phyloP scores from a whole-genome alignment of 2,329 filamentous ascomycete genomes.

The Ceratocystis cubensis region DNA sequence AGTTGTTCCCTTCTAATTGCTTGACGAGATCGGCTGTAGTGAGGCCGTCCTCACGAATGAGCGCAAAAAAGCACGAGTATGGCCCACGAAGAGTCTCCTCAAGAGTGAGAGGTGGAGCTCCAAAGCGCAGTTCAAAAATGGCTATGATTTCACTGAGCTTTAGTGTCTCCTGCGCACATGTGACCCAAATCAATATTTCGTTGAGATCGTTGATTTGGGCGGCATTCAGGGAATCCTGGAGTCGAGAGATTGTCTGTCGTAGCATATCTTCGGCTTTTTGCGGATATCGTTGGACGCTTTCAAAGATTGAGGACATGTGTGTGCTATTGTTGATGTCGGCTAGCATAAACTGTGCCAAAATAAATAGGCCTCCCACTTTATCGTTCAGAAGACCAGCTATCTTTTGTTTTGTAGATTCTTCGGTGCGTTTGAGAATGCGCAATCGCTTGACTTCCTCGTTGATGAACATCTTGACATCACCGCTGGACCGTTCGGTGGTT shows the following conservation, averaged over 20 bases:
- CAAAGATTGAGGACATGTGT: conserved; percentile 34
- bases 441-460: conserved; percentile 31
- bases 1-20: conserved; percentile 28
- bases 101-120: conserved; percentile 31
- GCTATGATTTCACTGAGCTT: conserved; percentile 35
- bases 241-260: conserved; percentile 31
- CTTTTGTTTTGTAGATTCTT: conserved; percentile 28
- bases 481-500: conserved; percentile 32
- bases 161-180: conserved; percentile 34
- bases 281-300: conserved; percentile 35
- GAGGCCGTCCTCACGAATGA: conserved; percentile 34
- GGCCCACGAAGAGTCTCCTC: conserved; percentile 35
- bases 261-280: conserved; percentile 35
- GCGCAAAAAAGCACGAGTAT: conserved; percentile 36
- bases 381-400: conserved; percentile 32
- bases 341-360: conserved; percentile 39
- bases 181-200: conserved; percentile 36
- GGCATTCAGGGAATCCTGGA: conserved; percentile 31
- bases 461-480: conserved; percentile 35
- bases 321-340: conserved; percentile 36
- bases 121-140: conserved; percentile 33
- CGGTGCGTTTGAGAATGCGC: conserved; percentile 29
- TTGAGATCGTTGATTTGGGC: conserved; percentile 34
- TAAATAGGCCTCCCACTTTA: conserved; percentile 37
- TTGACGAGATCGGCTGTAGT: conserved; percentile 33